Conservation (phyloP, 2,329 filamentous ascomycete genomes). For the Talaromyces piceae region DNA sequence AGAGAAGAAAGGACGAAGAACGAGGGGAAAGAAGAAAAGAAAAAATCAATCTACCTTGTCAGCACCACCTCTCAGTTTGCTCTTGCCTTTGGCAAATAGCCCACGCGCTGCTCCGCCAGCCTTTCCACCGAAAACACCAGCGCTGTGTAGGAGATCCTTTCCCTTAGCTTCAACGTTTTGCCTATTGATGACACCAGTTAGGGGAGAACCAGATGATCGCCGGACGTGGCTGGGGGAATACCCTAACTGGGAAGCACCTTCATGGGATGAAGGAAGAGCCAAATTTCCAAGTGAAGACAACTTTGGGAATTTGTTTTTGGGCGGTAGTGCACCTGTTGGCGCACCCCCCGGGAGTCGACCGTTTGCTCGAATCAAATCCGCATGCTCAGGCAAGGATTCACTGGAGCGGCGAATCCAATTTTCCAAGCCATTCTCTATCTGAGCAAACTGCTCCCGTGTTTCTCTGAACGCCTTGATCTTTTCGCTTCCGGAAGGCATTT, state of each 20-base stretch:
- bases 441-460: constrained; percentile 62
- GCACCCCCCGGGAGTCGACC: constrained; percentile 23
- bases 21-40: neutral
- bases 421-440: constrained; percentile 66
- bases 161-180: constrained; percentile 70
- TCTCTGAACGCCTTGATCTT: constrained; percentile 68
- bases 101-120: constrained; percentile 72
- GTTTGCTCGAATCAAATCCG: constrained; percentile 34
- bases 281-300: constrained; percentile 25
- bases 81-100: constrained; percentile 82
- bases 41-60: constrained; percentile 80
- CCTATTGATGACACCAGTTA: constrained; percentile 41
- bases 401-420: constrained; percentile 49
- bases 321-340: constrained; percentile 22
- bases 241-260: constrained; percentile 21
- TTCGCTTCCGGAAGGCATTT: constrained; percentile 56
- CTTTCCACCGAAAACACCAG: constrained; percentile 62
- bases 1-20: neutral
- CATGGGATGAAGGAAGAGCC: constrained; percentile 19
- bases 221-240: constrained; percentile 24
- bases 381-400: constrained; percentile 47
- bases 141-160: constrained; percentile 81
- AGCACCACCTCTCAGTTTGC: constrained; percentile 58
- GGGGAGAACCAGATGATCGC: constrained; percentile 29
- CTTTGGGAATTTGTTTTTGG: constrained; percentile 37